Evolutionary conservation across 2,329 filamentous ascomycete genomes (phyloP).

Genomic region (Aspergillus floridensis): DNA sequence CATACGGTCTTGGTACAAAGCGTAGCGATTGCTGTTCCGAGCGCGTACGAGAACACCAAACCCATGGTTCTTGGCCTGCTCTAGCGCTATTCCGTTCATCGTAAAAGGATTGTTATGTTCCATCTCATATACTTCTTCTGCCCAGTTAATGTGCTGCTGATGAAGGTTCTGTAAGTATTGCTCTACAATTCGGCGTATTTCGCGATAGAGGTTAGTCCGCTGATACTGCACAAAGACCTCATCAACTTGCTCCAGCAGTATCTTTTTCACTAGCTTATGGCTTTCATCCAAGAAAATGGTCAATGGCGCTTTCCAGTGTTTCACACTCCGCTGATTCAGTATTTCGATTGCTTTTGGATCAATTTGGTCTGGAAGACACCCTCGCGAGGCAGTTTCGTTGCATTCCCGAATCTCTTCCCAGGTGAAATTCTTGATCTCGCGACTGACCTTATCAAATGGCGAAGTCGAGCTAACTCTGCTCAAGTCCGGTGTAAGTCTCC

Average conservation of each 20-base stretch:
- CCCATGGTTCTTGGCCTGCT: conserved; percentile 18
- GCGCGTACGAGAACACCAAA: conserved; percentile 11
- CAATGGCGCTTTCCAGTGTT: conserved; percentile 58
- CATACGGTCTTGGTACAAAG: conserved; percentile 13
- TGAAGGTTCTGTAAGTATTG: conserved; percentile 48
- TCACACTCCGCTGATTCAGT: conserved; percentile 57
- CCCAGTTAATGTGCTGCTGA: conserved; percentile 42
- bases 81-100: conserved; percentile 35
- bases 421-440: conserved; percentile 23
- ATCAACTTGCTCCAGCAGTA: conserved; percentile 49
- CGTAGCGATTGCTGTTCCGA: conserved; percentile 22
- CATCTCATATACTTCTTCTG: conserved; percentile 51
- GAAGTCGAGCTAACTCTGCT: conserved; percentile 14
- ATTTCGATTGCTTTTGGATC: conserved; percentile 60
- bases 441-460: conserved; percentile 24
- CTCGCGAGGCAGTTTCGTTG: conserved; percentile 54
- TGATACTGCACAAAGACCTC: conserved; percentile 33
- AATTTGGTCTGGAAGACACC: conserved; percentile 59
- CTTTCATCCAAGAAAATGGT: conserved; percentile 37
- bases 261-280: conserved; percentile 28
- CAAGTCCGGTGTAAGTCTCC: background rate
- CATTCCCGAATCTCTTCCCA: conserved; percentile 51
- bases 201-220: conserved; percentile 35
- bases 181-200: conserved; percentile 43
- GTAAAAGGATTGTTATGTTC: conserved; percentile 60